A percentile compares a stretch with the other conserved stretches of the same genome.
phyloP scores from a whole-genome alignment of 2,329 filamentous ascomycete species.

The Westerdykella sp. region DNA sequence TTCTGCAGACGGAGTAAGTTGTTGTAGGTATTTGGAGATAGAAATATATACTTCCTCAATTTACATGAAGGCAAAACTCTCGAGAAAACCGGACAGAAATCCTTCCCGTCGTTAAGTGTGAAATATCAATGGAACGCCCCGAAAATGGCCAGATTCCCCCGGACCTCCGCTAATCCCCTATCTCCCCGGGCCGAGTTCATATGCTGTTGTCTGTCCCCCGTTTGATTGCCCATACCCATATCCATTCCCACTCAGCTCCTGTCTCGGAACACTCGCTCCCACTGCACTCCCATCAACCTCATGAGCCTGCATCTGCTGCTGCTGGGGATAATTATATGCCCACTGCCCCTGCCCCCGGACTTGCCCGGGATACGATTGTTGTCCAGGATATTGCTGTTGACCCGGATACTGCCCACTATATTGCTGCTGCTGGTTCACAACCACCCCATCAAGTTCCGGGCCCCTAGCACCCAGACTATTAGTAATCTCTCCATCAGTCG shows the following conservation, averaged over 20 bases:
- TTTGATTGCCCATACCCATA: not conserved
- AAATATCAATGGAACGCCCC: too few species aligned
- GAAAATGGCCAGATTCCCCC: too few species aligned
- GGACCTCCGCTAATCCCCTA: too few species aligned
- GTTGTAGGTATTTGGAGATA: too few species aligned
- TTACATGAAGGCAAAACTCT: too few species aligned
- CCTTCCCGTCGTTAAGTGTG: too few species aligned
- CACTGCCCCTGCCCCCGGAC: slow-evolving; percentile 3
- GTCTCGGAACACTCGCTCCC: not conserved
- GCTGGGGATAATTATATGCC: slow-evolving; percentile 1
- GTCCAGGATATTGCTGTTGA: not conserved
- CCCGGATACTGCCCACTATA: slow-evolving; percentile 1
- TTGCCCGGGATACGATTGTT: not conserved
- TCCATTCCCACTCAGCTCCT: not conserved
- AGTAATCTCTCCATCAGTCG: slow-evolving; percentile 6
- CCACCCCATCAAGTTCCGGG: not conserved
- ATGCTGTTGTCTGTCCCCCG: not conserved
- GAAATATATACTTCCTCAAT: too few species aligned
- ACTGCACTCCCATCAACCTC: not conserved
- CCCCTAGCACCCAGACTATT: slow-evolving; percentile 4
- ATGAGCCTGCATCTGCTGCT: not conserved
- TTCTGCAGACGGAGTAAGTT: too few species aligned
- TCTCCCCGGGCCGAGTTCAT: not conserved
- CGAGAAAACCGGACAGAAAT: too few species aligned
- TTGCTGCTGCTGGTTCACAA: not conserved